Conservation (phyloP, 2,329 filamentous ascomycete species). For the Paecilomyces dactylethromorphus region DNA sequence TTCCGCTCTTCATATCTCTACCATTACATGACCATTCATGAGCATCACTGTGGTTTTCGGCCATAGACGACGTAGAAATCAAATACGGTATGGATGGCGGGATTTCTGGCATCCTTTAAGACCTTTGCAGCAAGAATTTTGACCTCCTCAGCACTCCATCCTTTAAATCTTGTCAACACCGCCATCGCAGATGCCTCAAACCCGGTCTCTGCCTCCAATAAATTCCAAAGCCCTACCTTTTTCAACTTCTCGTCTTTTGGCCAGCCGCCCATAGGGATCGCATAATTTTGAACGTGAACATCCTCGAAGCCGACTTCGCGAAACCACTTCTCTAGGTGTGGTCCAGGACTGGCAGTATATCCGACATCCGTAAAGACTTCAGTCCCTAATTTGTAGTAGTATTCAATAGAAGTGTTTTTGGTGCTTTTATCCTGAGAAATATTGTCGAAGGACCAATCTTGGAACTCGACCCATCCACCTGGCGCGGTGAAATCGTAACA, state of each 20-base stretch:
- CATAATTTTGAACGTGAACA: conserved; percentile 2
- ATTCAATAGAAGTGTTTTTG: background rate
- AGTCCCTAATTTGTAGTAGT: background rate
- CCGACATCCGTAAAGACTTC: background rate
- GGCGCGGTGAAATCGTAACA: conserved; percentile 18
- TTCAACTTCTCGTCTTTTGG: background rate
- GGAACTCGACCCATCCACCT: conserved; percentile 8
- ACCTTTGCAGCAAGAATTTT: background rate
- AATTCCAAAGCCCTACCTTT: background rate
- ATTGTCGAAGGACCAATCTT: conserved; percentile 3
- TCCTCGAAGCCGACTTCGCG: conserved; percentile 4
- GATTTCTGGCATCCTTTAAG: background rate
- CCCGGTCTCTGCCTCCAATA: background rate
- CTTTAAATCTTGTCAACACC: background rate
- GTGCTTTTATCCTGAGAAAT: background rate
- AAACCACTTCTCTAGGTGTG: conserved; percentile 4
- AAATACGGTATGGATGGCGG: background rate
- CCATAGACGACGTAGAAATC: background rate
- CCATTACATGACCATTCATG: too few relatives aligned
- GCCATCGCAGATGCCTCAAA: background rate
- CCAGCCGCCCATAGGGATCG: background rate
- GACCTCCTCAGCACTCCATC: background rate
- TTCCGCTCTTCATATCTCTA: too few relatives aligned
- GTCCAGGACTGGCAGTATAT: background rate
- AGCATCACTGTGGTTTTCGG: background rate